These are phyloP conservation scores for Aspergillus bertholletiae DNA, from an alignment of 495 filamentous ascomycete species.

Conservation along the genomic window DNA sequence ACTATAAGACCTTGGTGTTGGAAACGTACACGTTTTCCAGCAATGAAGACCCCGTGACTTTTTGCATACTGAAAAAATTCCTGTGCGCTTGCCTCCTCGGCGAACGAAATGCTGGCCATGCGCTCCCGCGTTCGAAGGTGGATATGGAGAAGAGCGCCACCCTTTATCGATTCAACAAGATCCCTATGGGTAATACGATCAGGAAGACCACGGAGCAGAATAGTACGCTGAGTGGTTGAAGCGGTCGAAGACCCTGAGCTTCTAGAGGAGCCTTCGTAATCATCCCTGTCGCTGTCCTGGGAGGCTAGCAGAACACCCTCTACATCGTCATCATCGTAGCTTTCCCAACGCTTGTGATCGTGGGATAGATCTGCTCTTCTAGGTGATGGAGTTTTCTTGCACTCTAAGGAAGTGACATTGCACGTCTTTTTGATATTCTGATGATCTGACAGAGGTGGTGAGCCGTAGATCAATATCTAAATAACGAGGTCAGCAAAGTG, in stretches of 20 bases:
- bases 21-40: slow-evolving; percentile 60
- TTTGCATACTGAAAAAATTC: slow-evolving; percentile 63
- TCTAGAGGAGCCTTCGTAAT: slow-evolving; percentile 28
- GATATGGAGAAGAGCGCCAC: slow-evolving; percentile 68
- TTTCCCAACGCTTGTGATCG: slow-evolving; percentile 1
- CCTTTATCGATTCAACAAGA: slow-evolving; percentile 60
- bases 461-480: slow-evolving; percentile 52
- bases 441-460: slow-evolving; percentile 13
- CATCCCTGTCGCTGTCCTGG: slow-evolving; percentile 31
- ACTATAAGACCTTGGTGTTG: neutral
- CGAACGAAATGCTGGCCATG: slow-evolving; percentile 66
- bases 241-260: slow-evolving; percentile 16
- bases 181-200: slow-evolving; percentile 64
- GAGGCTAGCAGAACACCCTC: slow-evolving; percentile 32
- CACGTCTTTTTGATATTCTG: neutral
- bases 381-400: neutral
- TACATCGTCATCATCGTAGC: slow-evolving; percentile 20
- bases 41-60: slow-evolving; percentile 65
- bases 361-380: neutral
- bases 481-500: slow-evolving; percentile 15
- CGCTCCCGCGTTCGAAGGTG: slow-evolving; percentile 61
- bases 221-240: slow-evolving; percentile 48
- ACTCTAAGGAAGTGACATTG: neutral
- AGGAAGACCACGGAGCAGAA: slow-evolving; percentile 60
- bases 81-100: slow-evolving; percentile 58